These are phyloP conservation scores for Endocarpon pusillum DNA, from an alignment of 495 filamentous ascomycete genomes.

Conservation along the genomic window DNA sequence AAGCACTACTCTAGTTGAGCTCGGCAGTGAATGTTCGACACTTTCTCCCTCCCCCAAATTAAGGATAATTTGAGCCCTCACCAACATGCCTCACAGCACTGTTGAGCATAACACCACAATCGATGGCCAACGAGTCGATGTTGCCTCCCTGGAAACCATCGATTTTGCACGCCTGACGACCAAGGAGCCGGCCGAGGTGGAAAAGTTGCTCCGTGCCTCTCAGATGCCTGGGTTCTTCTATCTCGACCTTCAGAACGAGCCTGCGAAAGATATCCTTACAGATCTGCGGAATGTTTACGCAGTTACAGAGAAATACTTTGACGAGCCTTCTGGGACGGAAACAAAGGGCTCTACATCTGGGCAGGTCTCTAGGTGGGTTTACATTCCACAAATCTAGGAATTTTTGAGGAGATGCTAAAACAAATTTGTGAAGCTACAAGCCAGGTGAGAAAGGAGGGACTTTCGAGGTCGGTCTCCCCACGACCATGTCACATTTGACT, in stretches of 20 bases:
- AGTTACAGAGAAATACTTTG: slow-evolving; percentile 35
- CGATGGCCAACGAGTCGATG: no score
- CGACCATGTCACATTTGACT: slow-evolving; percentile 27
- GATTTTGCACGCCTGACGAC: no score
- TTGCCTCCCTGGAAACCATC: no score
- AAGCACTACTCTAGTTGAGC: no score
- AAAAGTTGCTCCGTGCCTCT: slow-evolving; percentile 30
- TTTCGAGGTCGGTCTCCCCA: slow-evolving; percentile 38
- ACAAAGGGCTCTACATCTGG: no score
- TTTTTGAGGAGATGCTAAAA: neutral
- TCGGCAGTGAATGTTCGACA: no score
- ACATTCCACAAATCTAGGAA: slow-evolving; percentile 11
- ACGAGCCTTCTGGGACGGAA: slow-evolving; percentile 22
- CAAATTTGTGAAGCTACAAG: neutral
- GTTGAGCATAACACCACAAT: no score
- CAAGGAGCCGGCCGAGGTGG: slow-evolving; percentile 28
- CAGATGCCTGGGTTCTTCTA: slow-evolving; percentile 37
- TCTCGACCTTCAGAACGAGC: slow-evolving; percentile 31
- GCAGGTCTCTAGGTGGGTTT: no score
- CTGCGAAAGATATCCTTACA: slow-evolving; percentile 27
- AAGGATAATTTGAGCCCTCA: no score
- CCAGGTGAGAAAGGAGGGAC: slow-evolving; percentile 3
- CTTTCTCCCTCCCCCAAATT: no score
- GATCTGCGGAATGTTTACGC: slow-evolving; percentile 30
- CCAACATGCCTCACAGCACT: no score